Conservation (phyloP, 805 yeast species). For the Barnettozyma vustinii region DNA sequence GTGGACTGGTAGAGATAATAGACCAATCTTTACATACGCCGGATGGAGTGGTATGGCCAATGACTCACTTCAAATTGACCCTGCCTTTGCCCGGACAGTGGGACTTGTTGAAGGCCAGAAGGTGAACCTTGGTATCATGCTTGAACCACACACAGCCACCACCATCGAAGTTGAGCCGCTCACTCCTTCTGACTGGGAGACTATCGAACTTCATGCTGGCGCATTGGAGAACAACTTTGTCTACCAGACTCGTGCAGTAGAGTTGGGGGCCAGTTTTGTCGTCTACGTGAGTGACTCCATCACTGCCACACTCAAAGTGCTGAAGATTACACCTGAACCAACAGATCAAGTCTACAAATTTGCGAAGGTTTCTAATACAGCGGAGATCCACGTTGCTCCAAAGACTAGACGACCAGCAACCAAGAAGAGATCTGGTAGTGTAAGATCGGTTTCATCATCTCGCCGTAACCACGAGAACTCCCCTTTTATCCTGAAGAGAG, state of each 20-base stretch:
- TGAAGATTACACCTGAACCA: conserved; percentile 38
- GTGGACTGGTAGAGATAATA: conserved; percentile 27
- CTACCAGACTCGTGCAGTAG: conserved; percentile 75
- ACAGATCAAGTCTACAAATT: conserved; percentile 18
- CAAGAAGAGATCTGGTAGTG: conserved; percentile 19
- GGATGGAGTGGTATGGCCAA: conserved; percentile 67
- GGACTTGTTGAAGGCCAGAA: conserved; percentile 39
- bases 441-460: conserved; percentile 21
- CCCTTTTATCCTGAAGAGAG: conserved; percentile 43
- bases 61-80: conserved; percentile 54
- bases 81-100: conserved; percentile 52
- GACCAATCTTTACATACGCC: conserved; percentile 32
- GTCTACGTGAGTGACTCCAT: conserved; percentile 65
- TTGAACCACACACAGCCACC: conserved; percentile 46
- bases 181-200: conserved; percentile 81
- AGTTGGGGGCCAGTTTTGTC: conserved; percentile 50
- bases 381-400: conserved; percentile 79
- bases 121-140: conserved; percentile 40
- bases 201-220: conserved; percentile 77
- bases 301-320: conserved; percentile 52
- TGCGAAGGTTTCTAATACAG: conserved; percentile 55
- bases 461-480: conserved; percentile 19
- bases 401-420: conserved; percentile 33
- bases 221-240: conserved; percentile 68
- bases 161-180: conserved; percentile 75